Percentiles rank a stretch among this genome's conserved stretches.
Conservation (phyloP, 257 asterid species). For the Misopates orontium region DNA sequence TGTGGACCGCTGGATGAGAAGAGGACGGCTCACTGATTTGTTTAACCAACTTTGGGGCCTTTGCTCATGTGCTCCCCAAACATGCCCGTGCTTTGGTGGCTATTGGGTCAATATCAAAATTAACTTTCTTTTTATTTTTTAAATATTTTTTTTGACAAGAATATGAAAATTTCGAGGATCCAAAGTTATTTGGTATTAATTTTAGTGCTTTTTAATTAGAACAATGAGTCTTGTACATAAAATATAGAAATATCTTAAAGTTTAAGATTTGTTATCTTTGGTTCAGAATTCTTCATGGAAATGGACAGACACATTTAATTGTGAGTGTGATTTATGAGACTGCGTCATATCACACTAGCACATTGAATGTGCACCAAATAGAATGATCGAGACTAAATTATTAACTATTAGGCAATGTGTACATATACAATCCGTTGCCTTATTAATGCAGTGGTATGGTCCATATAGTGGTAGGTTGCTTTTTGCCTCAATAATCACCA, state of each 20-base stretch:
- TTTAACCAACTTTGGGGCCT: constrained; percentile 37
- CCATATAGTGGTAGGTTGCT: constrained; percentile 1
- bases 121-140: neutral
- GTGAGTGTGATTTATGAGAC: neutral
- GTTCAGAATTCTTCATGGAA: too few relatives aligned
- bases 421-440: constrained; percentile 1
- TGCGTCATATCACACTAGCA: neutral
- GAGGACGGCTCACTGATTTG: constrained; percentile 49
- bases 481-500: constrained; percentile 1
- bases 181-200: too few relatives aligned
- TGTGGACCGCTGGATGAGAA: constrained; percentile 47
- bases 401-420: neutral
- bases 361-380: constrained; percentile 6
- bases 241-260: too few relatives aligned
- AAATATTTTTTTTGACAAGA: neutral
- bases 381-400: neutral
- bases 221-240: too few relatives aligned
- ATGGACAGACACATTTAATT: neutral
- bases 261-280: too few relatives aligned
- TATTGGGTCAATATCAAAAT: constrained; percentile 23
- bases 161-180: too few relatives aligned
- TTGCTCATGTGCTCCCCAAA: constrained; percentile 34
- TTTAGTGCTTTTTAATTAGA: too few relatives aligned
- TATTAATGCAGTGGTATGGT: neutral
- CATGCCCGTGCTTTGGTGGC: neutral